Evolutionary conservation across 1,284 basidiomycete genomes (phyloP), one percentile per base, ranked within the genome.

Genomic region (Golubevia sp.): DNA sequence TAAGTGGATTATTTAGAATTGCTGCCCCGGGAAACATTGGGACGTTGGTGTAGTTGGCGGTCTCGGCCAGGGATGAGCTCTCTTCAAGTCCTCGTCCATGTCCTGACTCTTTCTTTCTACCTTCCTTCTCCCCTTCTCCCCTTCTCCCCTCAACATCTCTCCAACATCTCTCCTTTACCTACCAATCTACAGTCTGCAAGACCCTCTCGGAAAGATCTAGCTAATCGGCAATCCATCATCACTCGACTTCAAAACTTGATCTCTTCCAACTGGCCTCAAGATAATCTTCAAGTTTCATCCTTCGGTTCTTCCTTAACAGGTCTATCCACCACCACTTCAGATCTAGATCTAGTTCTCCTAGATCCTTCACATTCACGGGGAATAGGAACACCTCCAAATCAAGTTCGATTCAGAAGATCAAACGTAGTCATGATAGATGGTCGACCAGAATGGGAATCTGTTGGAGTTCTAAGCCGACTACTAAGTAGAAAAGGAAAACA

Each of bases 291-390:
- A 44, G 70, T 78, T 0, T 66, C 64, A 2, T 63, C 76, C 1
- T 78, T 78, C 52, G 76, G 76, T 49, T 77, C 74, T n/a, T 73
- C 71, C 27, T 67, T 71, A 23, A 78, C 74, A 0, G 74, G 26
- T 27, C 51, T 53, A 15, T 25, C 51, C 11, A 25, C 51, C n/a
- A n/a, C 24, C 11, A 25, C 51, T 1, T 76, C 74, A 0, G 76
- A 78, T 24, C 48, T 78, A 5, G 76, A 78, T 55, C 66, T 77
- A 2, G 69, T 70, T 50, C 51, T 78, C 49, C 72, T 76, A 48
- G 76, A 78, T 50, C 68, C 73, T 3, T 65, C 68, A 3, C 63
- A 70, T 38, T 69, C 71, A 1, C 59, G 60, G 13, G 71, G 73
- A 11, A 70, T 64, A 20, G 72, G 69, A 11, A 72, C 68, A 0